These are phyloP conservation scores for Streptanthus diversifolius DNA, from an alignment of 345 rosid species.

Conservation along the genomic window DNA sequence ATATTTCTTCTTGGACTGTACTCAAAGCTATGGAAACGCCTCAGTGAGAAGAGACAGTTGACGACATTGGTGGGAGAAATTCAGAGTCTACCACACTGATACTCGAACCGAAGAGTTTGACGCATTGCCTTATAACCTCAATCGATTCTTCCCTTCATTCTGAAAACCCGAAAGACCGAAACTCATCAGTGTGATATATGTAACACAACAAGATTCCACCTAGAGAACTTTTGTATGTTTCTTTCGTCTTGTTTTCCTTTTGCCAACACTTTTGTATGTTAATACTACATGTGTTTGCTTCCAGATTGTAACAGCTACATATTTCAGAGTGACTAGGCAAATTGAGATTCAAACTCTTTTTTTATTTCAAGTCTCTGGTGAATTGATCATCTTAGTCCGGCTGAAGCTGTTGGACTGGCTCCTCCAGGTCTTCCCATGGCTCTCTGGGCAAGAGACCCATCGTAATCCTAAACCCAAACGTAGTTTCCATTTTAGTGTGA, in stretches of 20 bases:
- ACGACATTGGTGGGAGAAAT: constrained; percentile 89
- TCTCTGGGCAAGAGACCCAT: constrained; percentile 56
- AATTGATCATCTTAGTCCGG: constrained; percentile 51
- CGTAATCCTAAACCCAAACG: constrained; percentile 55
- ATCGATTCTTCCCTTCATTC: constrained; percentile 83
- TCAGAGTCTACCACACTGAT: constrained; percentile 51
- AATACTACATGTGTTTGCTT: constrained; percentile 23
- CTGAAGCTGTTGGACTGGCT: constrained; percentile 55
- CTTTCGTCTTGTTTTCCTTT: neutral
- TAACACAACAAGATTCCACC: neutral
- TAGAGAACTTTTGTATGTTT: neutral
- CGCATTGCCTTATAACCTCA: constrained; percentile 66
- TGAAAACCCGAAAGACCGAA: constrained; percentile 23
- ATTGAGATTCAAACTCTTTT: neutral
- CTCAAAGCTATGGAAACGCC: constrained; percentile 51
- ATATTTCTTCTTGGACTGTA: constrained; percentile 51
- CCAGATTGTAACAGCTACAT: constrained; percentile 25
- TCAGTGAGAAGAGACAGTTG: constrained; percentile 68
- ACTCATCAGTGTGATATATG: neutral
- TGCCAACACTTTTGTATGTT: constrained; percentile 24
- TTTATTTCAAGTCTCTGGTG: neutral
- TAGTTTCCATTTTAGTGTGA: constrained; percentile 8
- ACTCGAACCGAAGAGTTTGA: constrained; percentile 68
- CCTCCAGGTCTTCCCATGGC: constrained; percentile 59
- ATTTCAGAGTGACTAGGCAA: constrained; percentile 17